These are phyloP conservation scores for Cercospora sesami DNA, from an alignment of 2,329 filamentous ascomycete genomes.

Conservation along the genomic window DNA sequence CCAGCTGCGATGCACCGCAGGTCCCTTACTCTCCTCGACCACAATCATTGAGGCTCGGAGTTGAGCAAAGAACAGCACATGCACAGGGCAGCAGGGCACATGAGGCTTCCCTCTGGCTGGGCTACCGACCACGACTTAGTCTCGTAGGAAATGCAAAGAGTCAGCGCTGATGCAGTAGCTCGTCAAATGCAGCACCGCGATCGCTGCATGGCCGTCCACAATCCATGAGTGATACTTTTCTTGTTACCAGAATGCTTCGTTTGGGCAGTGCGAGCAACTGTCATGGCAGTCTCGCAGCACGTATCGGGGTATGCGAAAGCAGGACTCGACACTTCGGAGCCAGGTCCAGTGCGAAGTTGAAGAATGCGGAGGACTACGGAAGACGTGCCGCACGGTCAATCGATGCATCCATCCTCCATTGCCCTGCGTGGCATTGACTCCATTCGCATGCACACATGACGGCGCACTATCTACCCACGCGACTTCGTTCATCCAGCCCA, in stretches of 20 bases:
- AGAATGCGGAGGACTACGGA: conserved; percentile 1
- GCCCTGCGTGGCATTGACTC: background rate
- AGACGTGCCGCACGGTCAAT: background rate
- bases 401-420: background rate
- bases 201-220: background rate
- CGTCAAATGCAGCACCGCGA: background rate
- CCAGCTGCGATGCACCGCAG: background rate
- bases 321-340: background rate
- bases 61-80: background rate
- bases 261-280: background rate
- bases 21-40: background rate
- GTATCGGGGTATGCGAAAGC: background rate
- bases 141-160: background rate
- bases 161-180: background rate
- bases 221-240: background rate
- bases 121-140: background rate
- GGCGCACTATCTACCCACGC: background rate
- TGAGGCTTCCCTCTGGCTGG: background rate
- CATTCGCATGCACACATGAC: background rate
- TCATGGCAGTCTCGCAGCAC: background rate
- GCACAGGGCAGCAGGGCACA: background rate
- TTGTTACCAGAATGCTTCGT: background rate
- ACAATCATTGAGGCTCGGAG: background rate
- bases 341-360: background rate
- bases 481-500: background rate